phyloP scores from a whole-genome alignment of 345 rosid species.

The Raphanus raphanistrum region DNA sequence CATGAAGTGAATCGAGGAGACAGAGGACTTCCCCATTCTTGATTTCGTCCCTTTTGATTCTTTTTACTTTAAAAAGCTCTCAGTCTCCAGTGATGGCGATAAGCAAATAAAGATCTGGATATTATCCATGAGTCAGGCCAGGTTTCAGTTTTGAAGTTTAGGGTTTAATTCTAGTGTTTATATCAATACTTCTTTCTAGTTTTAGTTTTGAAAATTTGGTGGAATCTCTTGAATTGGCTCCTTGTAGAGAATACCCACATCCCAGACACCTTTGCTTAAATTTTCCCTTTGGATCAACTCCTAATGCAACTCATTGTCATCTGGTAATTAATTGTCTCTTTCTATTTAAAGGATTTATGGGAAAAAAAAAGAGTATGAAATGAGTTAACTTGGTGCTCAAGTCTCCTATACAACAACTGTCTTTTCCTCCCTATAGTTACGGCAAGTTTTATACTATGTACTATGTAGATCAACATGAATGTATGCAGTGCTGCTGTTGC shows the following conservation, averaged over 20 bases:
- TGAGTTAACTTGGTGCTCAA: neutral
- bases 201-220: neutral
- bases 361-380: no score
- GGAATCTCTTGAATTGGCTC: neutral
- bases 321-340: slow-evolving; percentile 37
- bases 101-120: no score
- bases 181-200: neutral
- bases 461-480: neutral
- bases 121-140: neutral
- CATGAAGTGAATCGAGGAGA: slow-evolving; percentile 15
- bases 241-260: slow-evolving; percentile 85
- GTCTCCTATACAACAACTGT: neutral
- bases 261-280: slow-evolving; percentile 60
- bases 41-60: slow-evolving; percentile 58
- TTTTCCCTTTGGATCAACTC: slow-evolving; percentile 56
- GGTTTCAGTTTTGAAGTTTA: neutral
- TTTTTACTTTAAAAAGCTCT: slow-evolving; percentile 6
- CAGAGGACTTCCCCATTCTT: slow-evolving; percentile 60
- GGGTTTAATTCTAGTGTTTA: neutral
- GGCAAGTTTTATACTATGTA: neutral
- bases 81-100: no score
- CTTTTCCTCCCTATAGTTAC: neutral
- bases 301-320: slow-evolving; percentile 48
- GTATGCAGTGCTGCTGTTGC: slow-evolving; percentile 73
- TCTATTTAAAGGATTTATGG: neutral